Conservation (phyloP, 768 basidiomycete species). For the Leccinum rimulosum region DNA sequence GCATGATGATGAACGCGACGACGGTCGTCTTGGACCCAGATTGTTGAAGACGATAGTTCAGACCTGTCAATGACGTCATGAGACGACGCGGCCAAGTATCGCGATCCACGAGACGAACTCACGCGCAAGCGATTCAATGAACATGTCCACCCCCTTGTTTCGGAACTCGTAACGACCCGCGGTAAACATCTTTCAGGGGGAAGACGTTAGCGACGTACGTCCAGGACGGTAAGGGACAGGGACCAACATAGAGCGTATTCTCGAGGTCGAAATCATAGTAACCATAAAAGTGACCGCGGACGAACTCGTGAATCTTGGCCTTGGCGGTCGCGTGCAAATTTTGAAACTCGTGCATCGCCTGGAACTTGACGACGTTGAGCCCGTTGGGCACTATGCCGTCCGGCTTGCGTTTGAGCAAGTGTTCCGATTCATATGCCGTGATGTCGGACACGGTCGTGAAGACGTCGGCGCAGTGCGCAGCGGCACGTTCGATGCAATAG, state of each 20-base stretch:
- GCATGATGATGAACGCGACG: slow-evolving; percentile 99
- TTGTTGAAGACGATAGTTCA: slow-evolving; percentile 63
- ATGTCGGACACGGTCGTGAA: slow-evolving; percentile 99
- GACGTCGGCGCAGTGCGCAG: slow-evolving; percentile 94
- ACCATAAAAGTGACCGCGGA: slow-evolving; percentile 97
- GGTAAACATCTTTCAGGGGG: slow-evolving; percentile 77
- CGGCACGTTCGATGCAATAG: slow-evolving; percentile 96
- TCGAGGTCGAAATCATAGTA: slow-evolving; percentile 96
- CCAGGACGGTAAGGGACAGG: not conserved
- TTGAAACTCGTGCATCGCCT: slow-evolving; percentile 99
- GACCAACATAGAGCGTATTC: slow-evolving; percentile 77
- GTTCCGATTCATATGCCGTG: slow-evolving; percentile 96
- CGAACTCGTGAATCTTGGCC: slow-evolving; percentile 98
- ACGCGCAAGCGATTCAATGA: slow-evolving; percentile 95
- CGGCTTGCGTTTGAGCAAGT: slow-evolving; percentile 94
- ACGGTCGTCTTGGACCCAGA: slow-evolving; percentile 75
- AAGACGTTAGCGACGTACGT: slow-evolving; percentile 5
- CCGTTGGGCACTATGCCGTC: slow-evolving; percentile 98
- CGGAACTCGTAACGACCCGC: slow-evolving; percentile 99
- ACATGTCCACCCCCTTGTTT: slow-evolving; percentile 99
- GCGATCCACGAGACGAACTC: slow-evolving; percentile 21
- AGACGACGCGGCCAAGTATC: not conserved
- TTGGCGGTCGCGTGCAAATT: slow-evolving; percentile 91
- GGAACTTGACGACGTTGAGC: slow-evolving; percentile 97
- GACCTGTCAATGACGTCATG: slow-evolving; percentile 27